phyloP scores from a whole-genome alignment of 805 yeast species.

The Metschnikowia koreensis region DNA sequence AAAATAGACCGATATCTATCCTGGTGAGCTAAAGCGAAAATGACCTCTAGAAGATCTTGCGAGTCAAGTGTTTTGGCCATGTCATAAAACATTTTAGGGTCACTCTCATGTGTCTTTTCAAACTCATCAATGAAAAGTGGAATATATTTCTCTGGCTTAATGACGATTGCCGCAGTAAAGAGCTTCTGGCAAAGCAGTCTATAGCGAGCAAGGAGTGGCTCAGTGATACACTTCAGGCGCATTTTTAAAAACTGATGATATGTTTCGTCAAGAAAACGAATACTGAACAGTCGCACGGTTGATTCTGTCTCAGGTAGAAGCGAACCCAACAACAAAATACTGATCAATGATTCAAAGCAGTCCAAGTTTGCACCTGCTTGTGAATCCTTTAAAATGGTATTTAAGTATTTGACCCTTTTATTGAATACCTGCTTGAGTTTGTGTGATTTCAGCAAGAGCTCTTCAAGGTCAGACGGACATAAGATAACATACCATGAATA shows the following conservation, averaged over 20 bases:
- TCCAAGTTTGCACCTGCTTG: conserved; percentile 27
- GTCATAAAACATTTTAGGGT: neutral
- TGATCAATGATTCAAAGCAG: conserved; percentile 35
- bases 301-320: conserved; percentile 22
- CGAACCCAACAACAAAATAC: conserved; percentile 36
- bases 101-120: conserved; percentile 11
- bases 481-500: conserved; percentile 34
- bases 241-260: conserved; percentile 23
- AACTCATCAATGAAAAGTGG: conserved; percentile 24
- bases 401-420: conserved; percentile 34
- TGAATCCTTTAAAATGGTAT: conserved; percentile 29
- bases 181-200: conserved; percentile 18
- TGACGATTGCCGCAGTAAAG: conserved; percentile 34
- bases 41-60: conserved; percentile 27
- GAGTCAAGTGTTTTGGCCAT: conserved; percentile 6
- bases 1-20: conserved; percentile 23
- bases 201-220: conserved; percentile 3
- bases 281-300: conserved; percentile 28
- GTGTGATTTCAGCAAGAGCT: conserved; percentile 28
- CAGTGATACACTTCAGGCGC: conserved; percentile 11
- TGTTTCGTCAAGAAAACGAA: conserved; percentile 32
- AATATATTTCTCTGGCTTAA: conserved; percentile 33
- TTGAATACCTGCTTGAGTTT: conserved; percentile 35
- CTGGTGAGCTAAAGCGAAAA: conserved; percentile 31
- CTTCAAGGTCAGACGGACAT: conserved; percentile 36